Evolutionary conservation across 1,139 yeast genomes (phyloP).

Genomic region (Taphrina wiesneri): DNA sequence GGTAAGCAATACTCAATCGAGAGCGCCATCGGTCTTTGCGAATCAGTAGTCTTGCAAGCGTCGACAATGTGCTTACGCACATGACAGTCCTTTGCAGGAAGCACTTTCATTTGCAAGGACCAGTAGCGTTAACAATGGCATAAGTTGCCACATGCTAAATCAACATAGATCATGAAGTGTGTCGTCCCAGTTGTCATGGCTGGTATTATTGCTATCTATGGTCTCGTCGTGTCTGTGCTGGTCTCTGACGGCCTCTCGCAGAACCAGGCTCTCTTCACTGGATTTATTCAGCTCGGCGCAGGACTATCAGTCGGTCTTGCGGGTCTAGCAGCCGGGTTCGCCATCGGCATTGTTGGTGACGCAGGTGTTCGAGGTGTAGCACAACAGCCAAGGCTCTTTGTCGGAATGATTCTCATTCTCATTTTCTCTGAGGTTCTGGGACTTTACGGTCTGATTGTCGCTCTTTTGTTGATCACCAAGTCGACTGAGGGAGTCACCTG

Average conservation of each 20-base stretch:
- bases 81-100: neutral
- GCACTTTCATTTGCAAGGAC: neutral
- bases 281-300: constrained; percentile 95
- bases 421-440: constrained; percentile 97
- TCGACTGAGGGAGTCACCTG: constrained; percentile 63
- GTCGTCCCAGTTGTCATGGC: constrained; percentile 65
- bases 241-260: constrained; percentile 81
- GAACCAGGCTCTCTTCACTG: constrained; percentile 83
- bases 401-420: constrained; percentile 85
- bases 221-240: constrained; percentile 90
- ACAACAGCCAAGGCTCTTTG: constrained; percentile 96
- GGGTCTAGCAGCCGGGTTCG: constrained; percentile 95
- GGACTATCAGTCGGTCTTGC: constrained; percentile 95
- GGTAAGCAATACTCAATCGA: constrained; percentile 40
- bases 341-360: constrained; percentile 98
- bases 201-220: constrained; percentile 95
- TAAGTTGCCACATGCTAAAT: neutral
- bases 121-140: neutral
- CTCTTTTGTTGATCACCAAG: constrained; percentile 90
- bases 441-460: constrained; percentile 91
- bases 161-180: constrained; percentile 35
- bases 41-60: neutral
- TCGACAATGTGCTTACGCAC: neutral
- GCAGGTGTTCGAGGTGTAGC: constrained; percentile 96
- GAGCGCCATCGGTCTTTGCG: neutral